phyloP scores from a whole-genome alignment of 2,329 filamentous ascomycete species.

The Xylaria arbuscula region DNA sequence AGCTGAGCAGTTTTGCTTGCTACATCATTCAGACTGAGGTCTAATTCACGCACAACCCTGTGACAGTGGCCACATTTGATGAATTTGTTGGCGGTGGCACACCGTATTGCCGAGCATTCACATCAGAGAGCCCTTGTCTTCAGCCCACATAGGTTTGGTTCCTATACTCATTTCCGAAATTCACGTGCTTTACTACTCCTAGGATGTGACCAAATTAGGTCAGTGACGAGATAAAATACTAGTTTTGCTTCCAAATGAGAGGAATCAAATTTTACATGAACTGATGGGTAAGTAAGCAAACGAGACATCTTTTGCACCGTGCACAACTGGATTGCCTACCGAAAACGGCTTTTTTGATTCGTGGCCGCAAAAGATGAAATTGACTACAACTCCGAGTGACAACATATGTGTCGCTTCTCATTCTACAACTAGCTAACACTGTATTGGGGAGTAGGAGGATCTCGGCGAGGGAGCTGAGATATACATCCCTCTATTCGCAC shows the following conservation, averaged over 20 bases:
- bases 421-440: neutral
- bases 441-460: neutral
- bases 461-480: neutral
- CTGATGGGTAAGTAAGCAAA: neutral
- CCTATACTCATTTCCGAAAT: neutral
- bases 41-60: neutral
- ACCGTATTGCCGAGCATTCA: neutral
- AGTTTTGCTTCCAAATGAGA: neutral
- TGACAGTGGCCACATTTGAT: neutral
- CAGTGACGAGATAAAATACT: neutral
- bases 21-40: constrained; percentile 3
- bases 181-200: neutral
- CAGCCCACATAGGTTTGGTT: neutral
- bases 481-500: neutral
- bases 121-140: neutral
- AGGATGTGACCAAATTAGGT: neutral
- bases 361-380: neutral
- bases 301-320: neutral
- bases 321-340: neutral
- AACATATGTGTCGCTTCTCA: neutral
- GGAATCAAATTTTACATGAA: neutral
- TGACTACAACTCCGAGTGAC: neutral
- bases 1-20: neutral
- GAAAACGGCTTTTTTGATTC: neutral
- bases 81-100: neutral